Conservation (phyloP, 805 yeast species). For the Lipomyces starkeyi region DNA sequence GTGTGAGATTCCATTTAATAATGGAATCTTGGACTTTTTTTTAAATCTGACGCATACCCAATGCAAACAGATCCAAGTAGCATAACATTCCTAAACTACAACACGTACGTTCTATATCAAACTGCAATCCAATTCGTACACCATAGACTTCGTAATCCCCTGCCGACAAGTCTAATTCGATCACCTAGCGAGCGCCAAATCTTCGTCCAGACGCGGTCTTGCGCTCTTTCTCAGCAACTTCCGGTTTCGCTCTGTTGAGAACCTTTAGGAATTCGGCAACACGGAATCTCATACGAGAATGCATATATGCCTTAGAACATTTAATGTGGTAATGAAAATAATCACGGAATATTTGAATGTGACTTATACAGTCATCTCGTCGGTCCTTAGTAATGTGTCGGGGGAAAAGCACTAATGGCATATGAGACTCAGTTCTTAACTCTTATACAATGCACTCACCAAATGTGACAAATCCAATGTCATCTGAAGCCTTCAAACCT, state of each 20-base stretch:
- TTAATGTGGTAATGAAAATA: slow-evolving; percentile 99
- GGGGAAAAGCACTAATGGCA: slow-evolving; percentile 49
- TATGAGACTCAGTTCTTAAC: background rate
- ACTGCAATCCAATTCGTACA: background rate
- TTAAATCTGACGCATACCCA: background rate
- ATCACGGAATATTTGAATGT: slow-evolving; percentile 89
- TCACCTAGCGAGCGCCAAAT: slow-evolving; percentile 49
- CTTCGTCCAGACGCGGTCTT: slow-evolving; percentile 78
- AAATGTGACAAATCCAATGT: slow-evolving; percentile 65
- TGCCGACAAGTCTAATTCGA: background rate
- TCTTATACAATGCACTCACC: slow-evolving; percentile 39
- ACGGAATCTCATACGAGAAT: slow-evolving; percentile 96
- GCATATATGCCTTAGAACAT: slow-evolving; percentile 97
- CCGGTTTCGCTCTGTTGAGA: slow-evolving; percentile 95
- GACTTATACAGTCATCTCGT: slow-evolving; percentile 86
- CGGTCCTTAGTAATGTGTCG: slow-evolving; percentile 60
- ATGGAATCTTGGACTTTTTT: background rate
- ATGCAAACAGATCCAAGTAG: background rate
- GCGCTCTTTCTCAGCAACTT: slow-evolving; percentile 71
- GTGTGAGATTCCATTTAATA: background rate
- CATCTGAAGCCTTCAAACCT: slow-evolving; percentile 49
- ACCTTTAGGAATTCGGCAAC: slow-evolving; percentile 94
- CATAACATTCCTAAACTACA: background rate
- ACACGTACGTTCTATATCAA: background rate
- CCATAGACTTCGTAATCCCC: background rate